Base-by-base conservation (phyloP, 768 basidiomycete species). In the Hygrophoropsis aurantiaca region DNA sequence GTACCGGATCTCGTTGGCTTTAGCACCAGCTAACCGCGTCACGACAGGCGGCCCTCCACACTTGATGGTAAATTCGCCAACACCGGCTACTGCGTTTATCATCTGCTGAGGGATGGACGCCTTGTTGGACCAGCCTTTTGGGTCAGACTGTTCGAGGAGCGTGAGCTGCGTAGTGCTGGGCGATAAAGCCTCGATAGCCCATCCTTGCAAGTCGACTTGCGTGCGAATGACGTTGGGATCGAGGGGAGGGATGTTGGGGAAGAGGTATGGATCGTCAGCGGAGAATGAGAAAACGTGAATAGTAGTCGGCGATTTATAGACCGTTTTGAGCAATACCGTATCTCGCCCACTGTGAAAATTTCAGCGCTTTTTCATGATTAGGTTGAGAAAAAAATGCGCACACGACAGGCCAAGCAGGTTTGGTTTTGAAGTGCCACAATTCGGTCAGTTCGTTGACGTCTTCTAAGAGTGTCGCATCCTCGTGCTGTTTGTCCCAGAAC, bases 141-240 rank as follows among this genome's bases (percentile, higher is more conserved):
- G 94, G 64, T 99, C 95, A 10, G 91, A 94, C 66, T 98, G 97
- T 59, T 98, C 95, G 4, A 99, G 78, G 1, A 99, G 72, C 0
- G 94, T 97, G 51, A 99, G 82, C 10, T 90, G 81, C 0, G 94
- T 97, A 2, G 97, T 98, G 2, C 84, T 97, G 0, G 95, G 97
- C 1, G 94, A 97, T 8, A 99, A 74, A 0, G 89, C 80, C 66
- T 98, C 95, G 56, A 99, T 93, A 1, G 95, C 90, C 90, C 94
- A 98, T 39, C 95, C 97, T 69, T 93, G 94, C n/a, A 99, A 74
- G 62, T 97, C 94, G n/a, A 95, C 85, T 64, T 98, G 94, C 0
- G 90, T 91, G 6, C 94, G 87, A 51, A 97, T 95, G 41, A 87
- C 78, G 54, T 80, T 87, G 0, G 87, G 83, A 40, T 89, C 90